Conservation (phyloP, 2,329 filamentous ascomycete species). For the Escovopsis sp. region DNA sequence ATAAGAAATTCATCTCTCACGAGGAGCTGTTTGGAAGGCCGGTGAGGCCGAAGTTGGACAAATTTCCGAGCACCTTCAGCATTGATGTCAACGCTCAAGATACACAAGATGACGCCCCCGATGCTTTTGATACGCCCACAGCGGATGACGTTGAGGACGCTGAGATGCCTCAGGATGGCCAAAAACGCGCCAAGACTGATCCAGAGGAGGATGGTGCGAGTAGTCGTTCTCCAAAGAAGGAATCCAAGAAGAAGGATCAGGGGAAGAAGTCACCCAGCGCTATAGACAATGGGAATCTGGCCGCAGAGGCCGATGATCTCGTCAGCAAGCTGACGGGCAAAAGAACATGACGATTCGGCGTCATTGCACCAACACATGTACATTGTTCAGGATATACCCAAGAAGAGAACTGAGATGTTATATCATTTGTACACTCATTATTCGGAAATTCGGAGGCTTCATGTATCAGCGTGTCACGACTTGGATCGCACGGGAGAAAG, state of each 20-base stretch:
- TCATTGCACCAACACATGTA: too few relatives aligned
- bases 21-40: conserved; percentile 14
- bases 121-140: not conserved
- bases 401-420: too few relatives aligned
- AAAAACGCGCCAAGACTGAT: not conserved
- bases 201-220: not conserved
- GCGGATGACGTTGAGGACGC: not conserved
- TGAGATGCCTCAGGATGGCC: not conserved
- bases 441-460: too few relatives aligned
- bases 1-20: conserved; percentile 16
- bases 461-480: too few relatives aligned
- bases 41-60: conserved; percentile 7
- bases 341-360: not conserved
- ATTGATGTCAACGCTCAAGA: not conserved
- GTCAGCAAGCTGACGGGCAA: conserved; percentile 4
- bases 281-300: conserved; percentile 1
- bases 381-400: too few relatives aligned
- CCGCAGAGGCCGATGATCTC: conserved; percentile 3
- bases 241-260: not conserved
- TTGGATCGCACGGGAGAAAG: too few relatives aligned
- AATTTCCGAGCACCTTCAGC: conserved; percentile 1
- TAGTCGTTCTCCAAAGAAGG: not conserved
- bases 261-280: not conserved
- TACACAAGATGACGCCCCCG: not conserved
- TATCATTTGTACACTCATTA: too few relatives aligned